These are phyloP conservation scores for Talaromyces sp. DNA, from an alignment of 2,329 filamentous ascomycete species.

Conservation along the genomic window DNA sequence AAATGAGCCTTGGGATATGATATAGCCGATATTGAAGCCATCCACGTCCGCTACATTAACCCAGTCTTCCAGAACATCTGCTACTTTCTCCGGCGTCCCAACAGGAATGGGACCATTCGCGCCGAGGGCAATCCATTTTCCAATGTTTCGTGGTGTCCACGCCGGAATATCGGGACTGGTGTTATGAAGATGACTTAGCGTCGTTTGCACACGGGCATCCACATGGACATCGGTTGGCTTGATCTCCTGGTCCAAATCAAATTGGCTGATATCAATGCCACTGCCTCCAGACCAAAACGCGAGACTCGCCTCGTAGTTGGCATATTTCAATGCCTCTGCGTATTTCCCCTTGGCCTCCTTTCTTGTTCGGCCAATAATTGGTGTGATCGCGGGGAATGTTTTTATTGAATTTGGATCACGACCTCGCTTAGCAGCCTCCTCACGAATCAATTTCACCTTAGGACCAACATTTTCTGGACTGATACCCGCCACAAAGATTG, in stretches of 20 bases:
- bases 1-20: constrained; percentile 53
- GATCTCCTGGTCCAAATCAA: constrained; percentile 63
- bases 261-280: constrained; percentile 61
- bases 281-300: constrained; percentile 76
- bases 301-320: constrained; percentile 64
- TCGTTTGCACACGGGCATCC: constrained; percentile 17
- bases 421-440: constrained; percentile 54
- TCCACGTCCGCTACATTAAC: constrained; percentile 45
- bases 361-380: constrained; percentile 64
- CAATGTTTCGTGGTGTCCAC: constrained; percentile 21
- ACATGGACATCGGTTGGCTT: constrained; percentile 20
- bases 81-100: constrained; percentile 37
- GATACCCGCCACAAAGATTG: constrained; percentile 67
- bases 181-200: constrained; percentile 15
- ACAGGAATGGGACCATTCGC: constrained; percentile 19
- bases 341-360: constrained; percentile 66
- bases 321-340: constrained; percentile 60
- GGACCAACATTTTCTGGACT: constrained; percentile 60
- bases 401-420: constrained; percentile 63
- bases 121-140: constrained; percentile 11
- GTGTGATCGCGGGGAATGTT: constrained; percentile 64
- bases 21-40: constrained; percentile 47
- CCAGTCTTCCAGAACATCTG: constrained; percentile 44
- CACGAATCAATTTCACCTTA: constrained; percentile 63
- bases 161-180: constrained; percentile 14